These are phyloP conservation scores for Apiotrichum siamense DNA, from an alignment of 1,284 basidiomycete genomes.

Conservation along the genomic window DNA sequence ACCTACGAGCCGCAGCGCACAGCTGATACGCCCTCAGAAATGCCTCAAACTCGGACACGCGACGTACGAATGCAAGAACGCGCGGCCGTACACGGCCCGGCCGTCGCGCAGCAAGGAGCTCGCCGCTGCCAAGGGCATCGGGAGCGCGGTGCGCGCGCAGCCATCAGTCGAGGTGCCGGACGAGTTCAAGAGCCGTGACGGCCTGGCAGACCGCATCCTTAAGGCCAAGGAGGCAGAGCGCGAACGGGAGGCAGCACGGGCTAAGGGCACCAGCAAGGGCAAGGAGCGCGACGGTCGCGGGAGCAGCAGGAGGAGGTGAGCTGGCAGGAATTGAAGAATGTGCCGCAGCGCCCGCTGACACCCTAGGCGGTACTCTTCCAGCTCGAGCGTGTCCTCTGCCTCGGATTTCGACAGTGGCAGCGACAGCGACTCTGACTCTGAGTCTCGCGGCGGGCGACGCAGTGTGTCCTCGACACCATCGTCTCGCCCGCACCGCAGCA, in stretches of 20 bases:
- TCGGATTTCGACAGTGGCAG: slow-evolving; percentile 28
- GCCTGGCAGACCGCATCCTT: slow-evolving; percentile 45
- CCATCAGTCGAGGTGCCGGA: slow-evolving; percentile 45
- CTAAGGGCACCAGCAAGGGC: slow-evolving; percentile 7
- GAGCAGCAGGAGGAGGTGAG: background rate
- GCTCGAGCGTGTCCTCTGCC: slow-evolving; percentile 8
- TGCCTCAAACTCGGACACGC: slow-evolving; percentile 44
- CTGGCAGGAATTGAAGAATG: background rate
- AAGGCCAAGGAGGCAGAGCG: slow-evolving; percentile 42
- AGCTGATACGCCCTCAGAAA: slow-evolving; percentile 26
- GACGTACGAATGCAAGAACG: slow-evolving; percentile 46
- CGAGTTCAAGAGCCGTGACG: slow-evolving; percentile 39
- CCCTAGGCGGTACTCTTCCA: slow-evolving; percentile 5
- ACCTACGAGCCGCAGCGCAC: no score
- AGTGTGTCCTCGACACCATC: background rate
- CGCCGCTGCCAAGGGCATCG: slow-evolving; percentile 18
- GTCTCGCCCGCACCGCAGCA: background rate
- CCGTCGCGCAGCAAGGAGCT: slow-evolving; percentile 39
- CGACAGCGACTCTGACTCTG: slow-evolving; percentile 21
- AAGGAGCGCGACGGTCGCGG: slow-evolving; percentile 5
- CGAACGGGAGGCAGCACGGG: background rate
- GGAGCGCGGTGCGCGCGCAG: slow-evolving; percentile 20
- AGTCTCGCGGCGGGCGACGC: slow-evolving; percentile 4
- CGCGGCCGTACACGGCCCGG: slow-evolving; percentile 40
- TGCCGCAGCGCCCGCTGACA: background rate